Base-by-base conservation (phyloP, 495 filamentous ascomycete genomes). In the Collariella sp. region DNA sequence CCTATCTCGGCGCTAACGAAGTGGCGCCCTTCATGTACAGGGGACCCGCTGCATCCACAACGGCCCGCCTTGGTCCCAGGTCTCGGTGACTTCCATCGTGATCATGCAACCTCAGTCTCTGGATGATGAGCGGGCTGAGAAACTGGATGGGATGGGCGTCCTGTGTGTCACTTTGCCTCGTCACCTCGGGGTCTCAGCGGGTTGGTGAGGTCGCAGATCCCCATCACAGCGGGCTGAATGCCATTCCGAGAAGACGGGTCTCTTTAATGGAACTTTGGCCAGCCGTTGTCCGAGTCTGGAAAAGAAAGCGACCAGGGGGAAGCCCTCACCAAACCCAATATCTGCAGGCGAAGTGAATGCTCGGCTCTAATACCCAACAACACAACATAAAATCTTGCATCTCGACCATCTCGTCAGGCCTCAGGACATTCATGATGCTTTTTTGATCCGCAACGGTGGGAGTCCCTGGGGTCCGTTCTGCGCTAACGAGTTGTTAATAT, bases 51-150 rank as follows among this genome's bases (percentile, higher is more conserved):
- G 19, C 22, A n/a, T 31, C 31, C 23, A 52, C 54, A 36, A 19
- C 23, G 50, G 54, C 36, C 61, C 55, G 41, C 59, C 50, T 23
- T 29, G 31, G 54, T 43, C 49, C 51, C 35, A 56, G 45, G 55
- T 63, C 46, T 60, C 47, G 57, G 50, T 50, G 53, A 56, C 54
- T 44, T 49, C 56, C 42, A 36, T 19, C 36, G 11, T 38, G 44
- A 43, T 46, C 38, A 45, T 41, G 19, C 49, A 52, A 40, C 26
- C 36, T 42, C 29, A 22, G 40, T 34, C 36, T 40, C 48, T 47
- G 29, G 26, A 35, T 56, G 42, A 52, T 40, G 20, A 50, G 16
- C 36, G 13, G 4, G 26, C 4, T 9, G 26, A 31, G 26, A 31
- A 31, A 31, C 33, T 49, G 34, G 41, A 52, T 46, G 36, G 34